A percentile compares a stretch with the other conserved stretches of the same genome.
Evolutionary conservation across 371 early-diverging fungal genomes (phyloP).

Genomic region (Amoeboaphelidium protococcarum): DNA sequence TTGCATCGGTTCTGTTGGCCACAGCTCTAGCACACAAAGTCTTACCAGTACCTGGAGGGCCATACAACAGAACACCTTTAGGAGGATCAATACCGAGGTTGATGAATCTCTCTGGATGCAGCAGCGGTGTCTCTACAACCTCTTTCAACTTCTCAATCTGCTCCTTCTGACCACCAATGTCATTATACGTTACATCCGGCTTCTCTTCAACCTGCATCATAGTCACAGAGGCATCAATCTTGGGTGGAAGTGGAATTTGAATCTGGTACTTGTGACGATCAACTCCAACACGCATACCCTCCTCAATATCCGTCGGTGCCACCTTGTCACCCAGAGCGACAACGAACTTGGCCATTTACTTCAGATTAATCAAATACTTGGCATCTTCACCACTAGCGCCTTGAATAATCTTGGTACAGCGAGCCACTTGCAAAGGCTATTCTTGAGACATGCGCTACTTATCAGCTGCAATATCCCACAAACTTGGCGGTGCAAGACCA

Average conservation of each 20-base stretch:
- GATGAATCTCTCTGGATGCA: conserved; percentile 83
- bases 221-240: conserved; percentile 97
- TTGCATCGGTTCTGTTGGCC: conserved; percentile 97
- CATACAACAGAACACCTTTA: conserved; percentile 95
- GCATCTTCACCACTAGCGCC: conserved; percentile 27
- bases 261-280: conserved; percentile 98
- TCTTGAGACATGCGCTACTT: conserved; percentile 87
- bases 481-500: conserved; percentile 93
- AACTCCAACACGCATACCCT: conserved; percentile 99
- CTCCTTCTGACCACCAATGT: conserved; percentile 99
- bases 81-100: conserved; percentile 90
- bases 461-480: conserved; percentile 98
- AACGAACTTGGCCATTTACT: conserved; percentile 99
- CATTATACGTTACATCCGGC: conserved; percentile 96
- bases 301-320: conserved; percentile 93
- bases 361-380: conserved; percentile 96
- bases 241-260: conserved; percentile 96
- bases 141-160: conserved; percentile 99
- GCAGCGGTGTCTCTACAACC: conserved; percentile 96
- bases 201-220: conserved; percentile 99
- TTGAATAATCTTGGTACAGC: conserved; percentile 90
- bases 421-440: conserved; percentile 91
- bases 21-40: conserved; percentile 99
- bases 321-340: conserved; percentile 90
- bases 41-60: conserved; percentile 99